These are phyloP conservation scores for Hirschioporus abietinus DNA, from an alignment of 768 basidiomycete genomes.

Conservation along the genomic window DNA sequence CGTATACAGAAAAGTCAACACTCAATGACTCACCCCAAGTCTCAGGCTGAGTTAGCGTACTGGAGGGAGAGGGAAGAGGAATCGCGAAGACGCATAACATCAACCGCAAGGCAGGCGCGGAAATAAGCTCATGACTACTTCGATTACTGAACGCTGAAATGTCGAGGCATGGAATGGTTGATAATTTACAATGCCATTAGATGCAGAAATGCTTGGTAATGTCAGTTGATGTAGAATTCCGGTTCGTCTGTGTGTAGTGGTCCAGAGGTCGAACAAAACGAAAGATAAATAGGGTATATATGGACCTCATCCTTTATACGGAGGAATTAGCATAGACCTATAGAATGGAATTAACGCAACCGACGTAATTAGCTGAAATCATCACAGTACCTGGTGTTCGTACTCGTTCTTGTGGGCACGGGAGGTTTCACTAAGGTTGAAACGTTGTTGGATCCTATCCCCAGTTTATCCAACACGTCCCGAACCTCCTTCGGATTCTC, in stretches of 20 bases:
- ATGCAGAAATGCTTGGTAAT: slow-evolving; percentile 1
- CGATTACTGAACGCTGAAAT: neutral
- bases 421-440: slow-evolving; percentile 66
- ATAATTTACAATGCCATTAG: neutral
- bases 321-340: slow-evolving; percentile 22
- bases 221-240: neutral
- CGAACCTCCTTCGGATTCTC: slow-evolving; percentile 62
- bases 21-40: slow-evolving; percentile 73
- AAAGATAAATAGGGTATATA: neutral
- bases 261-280: neutral
- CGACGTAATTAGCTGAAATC: neutral
- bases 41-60: slow-evolving; percentile 80
- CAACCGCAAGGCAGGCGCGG: slow-evolving; percentile 6
- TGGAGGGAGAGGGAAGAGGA: slow-evolving; percentile 87
- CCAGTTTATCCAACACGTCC: slow-evolving; percentile 77
- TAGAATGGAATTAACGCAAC: neutral
- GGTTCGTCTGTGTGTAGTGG: neutral
- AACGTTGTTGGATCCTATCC: slow-evolving; percentile 66
- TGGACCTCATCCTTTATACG: slow-evolving; percentile 25
- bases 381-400: neutral
- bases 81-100: slow-evolving; percentile 38
- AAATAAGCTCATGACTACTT: neutral
- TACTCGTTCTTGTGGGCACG: slow-evolving; percentile 35
- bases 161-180: neutral
- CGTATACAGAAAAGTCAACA: slow-evolving; percentile 54